A percentile compares a stretch with the other conserved stretches of the same genome.
Evolutionary conservation across 352 stramenopile species (phyloP).

Genomic region (Peronospora farinosa): DNA sequence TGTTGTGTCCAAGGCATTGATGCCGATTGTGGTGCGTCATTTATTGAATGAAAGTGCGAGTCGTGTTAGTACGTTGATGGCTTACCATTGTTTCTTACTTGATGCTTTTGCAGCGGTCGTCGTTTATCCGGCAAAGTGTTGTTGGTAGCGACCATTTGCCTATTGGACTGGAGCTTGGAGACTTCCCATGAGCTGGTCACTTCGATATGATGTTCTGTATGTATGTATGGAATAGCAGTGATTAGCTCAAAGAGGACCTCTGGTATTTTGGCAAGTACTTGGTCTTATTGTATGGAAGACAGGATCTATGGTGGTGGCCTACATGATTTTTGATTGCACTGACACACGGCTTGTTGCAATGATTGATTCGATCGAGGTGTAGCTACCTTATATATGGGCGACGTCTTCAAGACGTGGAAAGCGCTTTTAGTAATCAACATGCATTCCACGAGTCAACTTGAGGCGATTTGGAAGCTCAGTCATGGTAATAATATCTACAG

Average conservation of each 20-base stretch:
- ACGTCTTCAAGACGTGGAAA: no score
- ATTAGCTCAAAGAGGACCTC: neutral
- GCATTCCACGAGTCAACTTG: no score
- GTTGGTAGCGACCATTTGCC: slow-evolving; percentile 75
- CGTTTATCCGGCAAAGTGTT: slow-evolving; percentile 58
- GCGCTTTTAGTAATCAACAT: no score
- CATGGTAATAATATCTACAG: no score
- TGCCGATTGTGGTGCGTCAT: slow-evolving; percentile 51
- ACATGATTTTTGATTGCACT: no score
- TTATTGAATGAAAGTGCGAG: neutral
- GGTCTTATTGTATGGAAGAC: neutral
- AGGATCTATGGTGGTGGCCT: neutral
- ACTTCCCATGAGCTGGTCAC: slow-evolving; percentile 5
- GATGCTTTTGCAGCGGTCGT: slow-evolving; percentile 29
- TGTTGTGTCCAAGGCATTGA: slow-evolving; percentile 55
- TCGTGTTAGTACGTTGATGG: neutral
- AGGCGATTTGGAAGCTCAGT: no score
- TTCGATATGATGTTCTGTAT: neutral
- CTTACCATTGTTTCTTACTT: slow-evolving; percentile 10
- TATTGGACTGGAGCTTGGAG: slow-evolving; percentile 54
- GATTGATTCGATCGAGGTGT: no score
- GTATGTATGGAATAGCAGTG: neutral
- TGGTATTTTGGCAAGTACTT: neutral
- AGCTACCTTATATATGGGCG: no score
- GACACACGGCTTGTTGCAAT: no score